Percentiles rank a stretch among this genome's conserved stretches.
Evolutionary conservation across 2,329 filamentous ascomycete genomes (phyloP).

Genomic region (Scolecobasidium constrictum): DNA sequence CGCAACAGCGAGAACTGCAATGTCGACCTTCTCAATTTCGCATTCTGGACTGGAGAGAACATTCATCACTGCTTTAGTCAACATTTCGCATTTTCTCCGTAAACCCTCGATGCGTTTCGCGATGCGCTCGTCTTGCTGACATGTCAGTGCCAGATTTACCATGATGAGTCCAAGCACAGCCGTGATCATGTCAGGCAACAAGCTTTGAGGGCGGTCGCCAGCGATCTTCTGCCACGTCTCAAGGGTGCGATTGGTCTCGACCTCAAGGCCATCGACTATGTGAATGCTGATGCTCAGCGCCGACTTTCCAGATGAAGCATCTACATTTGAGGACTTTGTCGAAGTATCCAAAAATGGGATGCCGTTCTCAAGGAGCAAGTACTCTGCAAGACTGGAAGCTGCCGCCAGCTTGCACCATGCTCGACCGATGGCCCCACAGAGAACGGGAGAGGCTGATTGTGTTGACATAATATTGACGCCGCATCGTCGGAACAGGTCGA

Average conservation of each 20-base stretch:
- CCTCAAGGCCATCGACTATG: conserved; percentile 34
- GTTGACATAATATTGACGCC: conserved; percentile 41
- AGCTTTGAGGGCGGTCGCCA: conserved; percentile 30
- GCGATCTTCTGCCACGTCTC: conserved; percentile 33
- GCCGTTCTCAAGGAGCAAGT: conserved; percentile 32
- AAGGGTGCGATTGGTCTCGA: conserved; percentile 33
- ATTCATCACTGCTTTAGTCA: conserved; percentile 21
- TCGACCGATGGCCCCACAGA: conserved; percentile 29
- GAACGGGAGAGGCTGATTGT: conserved; percentile 17
- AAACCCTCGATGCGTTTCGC: conserved; percentile 17
- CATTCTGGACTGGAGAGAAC: conserved; percentile 26
- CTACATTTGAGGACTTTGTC: not conserved
- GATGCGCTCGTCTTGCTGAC: conserved; percentile 16
- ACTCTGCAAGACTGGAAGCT: conserved; percentile 33
- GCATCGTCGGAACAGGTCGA: conserved; percentile 59
- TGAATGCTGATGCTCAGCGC: conserved; percentile 11
- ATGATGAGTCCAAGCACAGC: conserved; percentile 39
- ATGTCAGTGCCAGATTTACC: conserved; percentile 20
- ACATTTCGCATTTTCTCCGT: conserved; percentile 14
- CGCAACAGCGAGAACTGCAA: conserved; percentile 26
- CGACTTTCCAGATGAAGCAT: not conserved
- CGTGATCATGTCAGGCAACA: conserved; percentile 40
- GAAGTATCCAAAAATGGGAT: not conserved
- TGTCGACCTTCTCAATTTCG: conserved; percentile 33
- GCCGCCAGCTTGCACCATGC: conserved; percentile 30